A percentile compares a stretch with the other conserved stretches of the same genome.
These are phyloP conservation scores for Hymenoscyphus salicellus DNA, from an alignment of 2,329 filamentous ascomycete species.

Conservation along the genomic window DNA sequence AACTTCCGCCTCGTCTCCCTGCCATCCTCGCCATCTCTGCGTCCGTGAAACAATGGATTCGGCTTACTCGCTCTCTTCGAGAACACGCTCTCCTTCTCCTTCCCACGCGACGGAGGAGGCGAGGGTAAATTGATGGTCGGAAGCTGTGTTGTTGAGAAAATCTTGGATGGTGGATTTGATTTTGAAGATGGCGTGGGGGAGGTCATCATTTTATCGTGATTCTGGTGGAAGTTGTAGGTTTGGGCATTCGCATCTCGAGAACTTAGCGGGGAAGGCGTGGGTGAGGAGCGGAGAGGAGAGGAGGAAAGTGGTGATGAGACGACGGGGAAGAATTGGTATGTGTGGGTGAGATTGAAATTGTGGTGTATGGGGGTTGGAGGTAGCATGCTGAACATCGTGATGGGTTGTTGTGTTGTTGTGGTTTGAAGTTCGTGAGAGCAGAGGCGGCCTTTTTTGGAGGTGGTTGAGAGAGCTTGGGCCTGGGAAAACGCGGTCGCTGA, in stretches of 20 bases:
- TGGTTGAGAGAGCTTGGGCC: background rate
- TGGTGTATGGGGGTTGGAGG: conserved; percentile 20
- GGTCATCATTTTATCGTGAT: conserved; percentile 30
- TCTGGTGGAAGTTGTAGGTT: conserved; percentile 34
- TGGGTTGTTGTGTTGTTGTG: conserved; percentile 4
- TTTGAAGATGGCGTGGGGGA: conserved; percentile 21
- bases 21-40: conserved; percentile 33
- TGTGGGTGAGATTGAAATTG: conserved; percentile 16
- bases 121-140: conserved; percentile 9
- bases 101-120: conserved; percentile 16
- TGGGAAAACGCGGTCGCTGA: too few species aligned
- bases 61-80: conserved; percentile 52
- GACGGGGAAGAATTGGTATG: conserved; percentile 36
- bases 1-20: conserved; percentile 61
- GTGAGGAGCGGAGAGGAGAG: conserved; percentile 54
- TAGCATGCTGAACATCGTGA: conserved; percentile 32
- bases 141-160: conserved; percentile 6
- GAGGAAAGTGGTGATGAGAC: conserved; percentile 58
- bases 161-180: background rate
- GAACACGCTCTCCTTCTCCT: conserved; percentile 21
- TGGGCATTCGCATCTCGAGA: conserved; percentile 44
- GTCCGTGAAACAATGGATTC: conserved; percentile 60
- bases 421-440: background rate
- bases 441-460: background rate
- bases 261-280: conserved; percentile 44